These are phyloP conservation scores for Poronia punctata DNA, from an alignment of 495 filamentous ascomycete genomes.

Conservation along the genomic window DNA sequence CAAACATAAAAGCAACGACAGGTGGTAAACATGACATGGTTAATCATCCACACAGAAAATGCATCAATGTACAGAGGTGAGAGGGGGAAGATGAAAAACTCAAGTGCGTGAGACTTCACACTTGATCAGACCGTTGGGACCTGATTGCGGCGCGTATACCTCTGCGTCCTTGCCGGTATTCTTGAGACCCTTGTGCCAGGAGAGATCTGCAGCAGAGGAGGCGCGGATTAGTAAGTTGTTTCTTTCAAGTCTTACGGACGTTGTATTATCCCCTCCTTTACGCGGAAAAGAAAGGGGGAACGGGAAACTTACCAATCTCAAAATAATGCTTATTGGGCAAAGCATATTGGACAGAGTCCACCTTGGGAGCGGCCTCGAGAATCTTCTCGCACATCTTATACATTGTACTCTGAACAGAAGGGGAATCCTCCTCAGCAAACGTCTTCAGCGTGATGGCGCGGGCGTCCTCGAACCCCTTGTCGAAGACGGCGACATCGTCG, in stretches of 20 bases:
- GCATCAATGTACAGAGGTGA: slow-evolving; percentile 41
- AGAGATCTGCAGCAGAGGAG: slow-evolving; percentile 57
- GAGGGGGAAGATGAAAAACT: slow-evolving; percentile 20
- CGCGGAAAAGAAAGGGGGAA: not conserved
- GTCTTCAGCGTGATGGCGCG: slow-evolving; percentile 79
- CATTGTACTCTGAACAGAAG: slow-evolving; percentile 95
- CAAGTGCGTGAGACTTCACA: slow-evolving; percentile 72
- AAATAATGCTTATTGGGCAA: slow-evolving; percentile 99
- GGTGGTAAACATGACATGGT: slow-evolving; percentile 10
- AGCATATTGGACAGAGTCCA: slow-evolving; percentile 69
- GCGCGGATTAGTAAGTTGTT: not conserved
- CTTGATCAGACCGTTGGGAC: slow-evolving; percentile 93
- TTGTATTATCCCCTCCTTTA: no score
- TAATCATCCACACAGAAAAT: slow-evolving; percentile 25
- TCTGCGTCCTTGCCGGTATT: slow-evolving; percentile 96
- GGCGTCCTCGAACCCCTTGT: slow-evolving; percentile 67
- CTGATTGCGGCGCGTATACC: slow-evolving; percentile 87
- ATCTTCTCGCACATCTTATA: slow-evolving; percentile 96
- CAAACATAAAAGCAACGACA: slow-evolving; percentile 6
- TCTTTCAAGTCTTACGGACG: no score
- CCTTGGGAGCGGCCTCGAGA: slow-evolving; percentile 62
- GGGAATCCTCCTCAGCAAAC: slow-evolving; percentile 86
- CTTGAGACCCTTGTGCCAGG: slow-evolving; percentile 94
- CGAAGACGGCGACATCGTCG: slow-evolving; percentile 58
- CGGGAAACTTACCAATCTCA: slow-evolving; percentile 69